phyloP scores from a whole-genome alignment of 257 asterid species.

The Lavandula angustifolia region DNA sequence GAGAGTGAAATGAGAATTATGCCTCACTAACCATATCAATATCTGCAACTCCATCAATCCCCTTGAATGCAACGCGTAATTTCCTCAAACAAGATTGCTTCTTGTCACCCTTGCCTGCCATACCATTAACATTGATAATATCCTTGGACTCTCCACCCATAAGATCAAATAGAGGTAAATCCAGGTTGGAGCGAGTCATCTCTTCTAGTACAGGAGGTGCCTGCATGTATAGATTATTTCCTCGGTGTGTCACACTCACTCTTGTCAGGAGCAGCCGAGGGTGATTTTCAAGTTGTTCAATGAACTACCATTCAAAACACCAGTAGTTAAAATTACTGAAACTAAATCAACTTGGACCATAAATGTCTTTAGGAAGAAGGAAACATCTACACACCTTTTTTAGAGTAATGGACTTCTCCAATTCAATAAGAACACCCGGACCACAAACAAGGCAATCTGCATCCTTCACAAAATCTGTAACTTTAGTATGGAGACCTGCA shows the following conservation, averaged over 20 bases:
- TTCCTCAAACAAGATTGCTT: constrained; percentile 88
- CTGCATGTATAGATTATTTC: constrained; percentile 86
- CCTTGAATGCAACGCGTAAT: constrained; percentile 72
- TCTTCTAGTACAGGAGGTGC: constrained; percentile 95
- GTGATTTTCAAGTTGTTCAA: constrained; percentile 77
- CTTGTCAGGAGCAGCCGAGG: constrained; percentile 68
- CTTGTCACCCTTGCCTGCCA: constrained; percentile 73
- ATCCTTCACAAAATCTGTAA: constrained; percentile 83
- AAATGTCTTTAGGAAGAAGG: constrained; percentile 16
- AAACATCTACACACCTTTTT: constrained; percentile 56
- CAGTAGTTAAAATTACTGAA: constrained; percentile 1
- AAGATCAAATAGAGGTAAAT: constrained; percentile 63
- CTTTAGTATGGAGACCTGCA: constrained; percentile 92
- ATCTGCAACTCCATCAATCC: constrained; percentile 60
- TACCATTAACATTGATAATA: constrained; percentile 71
- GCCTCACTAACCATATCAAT: constrained; percentile 89
- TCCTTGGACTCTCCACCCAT: constrained; percentile 65
- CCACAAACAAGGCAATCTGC: constrained; percentile 92
- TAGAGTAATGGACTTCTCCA: constrained; percentile 72
- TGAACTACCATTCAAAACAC: constrained; percentile 54
- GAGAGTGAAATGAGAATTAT: constrained; percentile 30
- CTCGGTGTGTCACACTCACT: constrained; percentile 75
- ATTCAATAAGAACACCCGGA: constrained; percentile 92
- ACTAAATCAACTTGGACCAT: background rate
- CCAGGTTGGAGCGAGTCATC: constrained; percentile 84